Evolutionary conservation across 2,329 filamentous ascomycete species (phyloP).

Genomic region (Corinectria fuckeliana): DNA sequence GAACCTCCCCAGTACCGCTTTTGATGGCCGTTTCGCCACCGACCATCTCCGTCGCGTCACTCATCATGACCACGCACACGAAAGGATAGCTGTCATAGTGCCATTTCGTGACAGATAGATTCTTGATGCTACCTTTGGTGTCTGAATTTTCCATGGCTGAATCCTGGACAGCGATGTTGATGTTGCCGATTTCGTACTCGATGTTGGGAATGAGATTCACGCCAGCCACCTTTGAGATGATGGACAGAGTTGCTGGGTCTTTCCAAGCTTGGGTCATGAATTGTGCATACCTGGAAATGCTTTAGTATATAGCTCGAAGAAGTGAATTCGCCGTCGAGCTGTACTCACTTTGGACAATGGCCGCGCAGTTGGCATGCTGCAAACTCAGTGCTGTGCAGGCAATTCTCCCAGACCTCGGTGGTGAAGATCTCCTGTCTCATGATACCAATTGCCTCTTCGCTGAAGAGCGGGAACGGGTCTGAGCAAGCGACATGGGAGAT

Average conservation of each 20-base stretch:
- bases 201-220: slow-evolving; percentile 60
- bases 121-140: slow-evolving; percentile 25
- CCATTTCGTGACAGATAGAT: slow-evolving; percentile 55
- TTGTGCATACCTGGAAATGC: neutral
- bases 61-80: slow-evolving; percentile 70
- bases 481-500: neutral
- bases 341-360: neutral
- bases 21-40: slow-evolving; percentile 68
- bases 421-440: neutral
- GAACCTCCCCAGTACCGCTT: slow-evolving; percentile 56
- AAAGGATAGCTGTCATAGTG: slow-evolving; percentile 70
- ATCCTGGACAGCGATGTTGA: slow-evolving; percentile 59
- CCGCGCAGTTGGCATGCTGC: neutral
- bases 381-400: neutral
- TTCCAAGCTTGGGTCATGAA: neutral
- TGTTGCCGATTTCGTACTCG: slow-evolving; percentile 61
- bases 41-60: slow-evolving; percentile 66
- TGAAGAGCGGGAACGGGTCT: neutral
- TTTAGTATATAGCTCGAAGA: neutral
- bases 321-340: neutral
- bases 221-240: slow-evolving; percentile 58
- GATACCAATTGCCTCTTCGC: neutral
- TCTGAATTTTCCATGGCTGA: slow-evolving; percentile 37
- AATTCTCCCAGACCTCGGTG: neutral
- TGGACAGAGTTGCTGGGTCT: neutral